Conservation (phyloP, 495 filamentous ascomycete species). For the Poronia punctata region DNA sequence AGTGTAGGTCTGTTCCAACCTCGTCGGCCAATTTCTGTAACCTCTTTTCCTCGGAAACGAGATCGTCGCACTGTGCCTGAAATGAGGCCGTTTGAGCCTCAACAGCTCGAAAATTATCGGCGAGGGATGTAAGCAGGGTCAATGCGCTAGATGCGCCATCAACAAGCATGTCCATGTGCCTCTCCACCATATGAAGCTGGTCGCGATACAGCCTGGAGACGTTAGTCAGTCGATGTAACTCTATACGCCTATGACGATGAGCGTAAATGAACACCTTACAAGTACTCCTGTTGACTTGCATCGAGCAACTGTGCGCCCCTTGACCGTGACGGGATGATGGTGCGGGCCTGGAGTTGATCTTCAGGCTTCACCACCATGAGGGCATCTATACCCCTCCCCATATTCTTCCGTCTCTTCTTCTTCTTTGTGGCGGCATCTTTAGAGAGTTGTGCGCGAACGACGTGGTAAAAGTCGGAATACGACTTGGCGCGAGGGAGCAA, state of each 20-base stretch:
- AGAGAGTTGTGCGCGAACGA: slow-evolving; percentile 48
- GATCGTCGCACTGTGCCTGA: slow-evolving; percentile 80
- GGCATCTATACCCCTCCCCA: slow-evolving; percentile 37
- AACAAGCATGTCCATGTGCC: slow-evolving; percentile 76
- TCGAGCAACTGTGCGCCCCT: slow-evolving; percentile 63
- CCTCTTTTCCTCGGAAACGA: slow-evolving; percentile 70
- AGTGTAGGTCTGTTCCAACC: slow-evolving; percentile 77
- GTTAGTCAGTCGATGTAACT: slow-evolving; percentile 3
- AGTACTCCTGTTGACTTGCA: slow-evolving; percentile 77
- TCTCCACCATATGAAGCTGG: slow-evolving; percentile 69
- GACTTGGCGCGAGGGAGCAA: slow-evolving; percentile 62
- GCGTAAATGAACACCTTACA: too few relatives aligned
- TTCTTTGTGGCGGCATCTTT: slow-evolving; percentile 36
- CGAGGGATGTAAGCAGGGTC: slow-evolving; percentile 63
- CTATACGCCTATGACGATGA: neutral
- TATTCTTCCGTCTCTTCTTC: slow-evolving; percentile 34
- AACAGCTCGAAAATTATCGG: slow-evolving; percentile 76
- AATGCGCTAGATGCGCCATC: slow-evolving; percentile 66
- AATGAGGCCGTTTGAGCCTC: slow-evolving; percentile 87
- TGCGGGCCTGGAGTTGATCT: slow-evolving; percentile 43
- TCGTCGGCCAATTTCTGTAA: slow-evolving; percentile 69
- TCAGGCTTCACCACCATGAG: slow-evolving; percentile 36
- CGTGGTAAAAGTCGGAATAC: slow-evolving; percentile 65
- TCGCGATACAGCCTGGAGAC: slow-evolving; percentile 60
- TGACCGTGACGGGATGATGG: slow-evolving; percentile 38